Conservation (phyloP, 495 filamentous ascomycete genomes). For the Xylaria cubensis region DNA sequence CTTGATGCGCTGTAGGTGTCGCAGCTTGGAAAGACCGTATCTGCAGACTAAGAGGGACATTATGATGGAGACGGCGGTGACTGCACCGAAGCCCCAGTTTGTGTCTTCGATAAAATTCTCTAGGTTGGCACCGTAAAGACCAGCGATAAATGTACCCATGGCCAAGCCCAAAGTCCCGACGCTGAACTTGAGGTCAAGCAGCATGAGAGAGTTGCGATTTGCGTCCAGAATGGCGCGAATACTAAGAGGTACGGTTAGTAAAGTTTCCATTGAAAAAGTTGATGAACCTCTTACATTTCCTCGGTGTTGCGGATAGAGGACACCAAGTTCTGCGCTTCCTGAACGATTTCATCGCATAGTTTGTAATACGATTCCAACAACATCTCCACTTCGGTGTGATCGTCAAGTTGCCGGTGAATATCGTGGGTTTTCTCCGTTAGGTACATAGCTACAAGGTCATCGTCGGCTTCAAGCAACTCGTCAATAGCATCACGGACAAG, state of each 20-base stretch:
- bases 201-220: slow-evolving; percentile 98
- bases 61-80: slow-evolving; percentile 72
- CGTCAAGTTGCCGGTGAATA: slow-evolving; percentile 75
- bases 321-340: slow-evolving; percentile 89
- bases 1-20: slow-evolving; percentile 85
- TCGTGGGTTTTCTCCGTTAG: slow-evolving; percentile 83
- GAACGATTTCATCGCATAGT: slow-evolving; percentile 96
- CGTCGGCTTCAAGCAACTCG: slow-evolving; percentile 95
- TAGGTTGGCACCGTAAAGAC: slow-evolving; percentile 98
- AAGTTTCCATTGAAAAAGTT: not conserved
- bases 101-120: slow-evolving; percentile 99
- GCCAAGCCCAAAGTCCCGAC: slow-evolving; percentile 92
- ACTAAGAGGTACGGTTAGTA: slow-evolving; percentile 49
- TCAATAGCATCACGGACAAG: slow-evolving; percentile 94
- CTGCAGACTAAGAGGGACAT: slow-evolving; percentile 77
- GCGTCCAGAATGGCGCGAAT: slow-evolving; percentile 97
- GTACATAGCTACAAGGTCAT: slow-evolving; percentile 95
- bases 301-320: slow-evolving; percentile 97
- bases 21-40: slow-evolving; percentile 81
- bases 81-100: slow-evolving; percentile 81
- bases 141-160: slow-evolving; percentile 90
- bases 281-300: slow-evolving; percentile 75
- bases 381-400: slow-evolving; percentile 97
- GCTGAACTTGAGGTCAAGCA: slow-evolving; percentile 94
- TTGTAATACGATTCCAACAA: slow-evolving; percentile 97